Base-by-base conservation (phyloP, 495 filamentous ascomycete genomes). In the Lepidopterella palustris region DNA sequence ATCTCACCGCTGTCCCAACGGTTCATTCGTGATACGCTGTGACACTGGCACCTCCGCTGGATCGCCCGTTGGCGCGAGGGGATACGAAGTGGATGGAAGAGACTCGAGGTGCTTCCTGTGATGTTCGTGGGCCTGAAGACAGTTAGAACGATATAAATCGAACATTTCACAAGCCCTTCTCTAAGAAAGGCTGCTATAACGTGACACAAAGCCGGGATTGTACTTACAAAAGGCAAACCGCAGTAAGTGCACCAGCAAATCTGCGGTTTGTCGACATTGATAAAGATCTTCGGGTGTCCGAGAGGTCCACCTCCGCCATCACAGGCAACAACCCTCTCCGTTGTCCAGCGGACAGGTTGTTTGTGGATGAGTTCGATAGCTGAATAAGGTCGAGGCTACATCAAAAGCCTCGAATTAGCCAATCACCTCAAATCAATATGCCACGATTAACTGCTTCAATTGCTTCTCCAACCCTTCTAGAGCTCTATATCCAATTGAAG, bases 221-320 rank as follows among this genome's bases (percentile, higher is more conserved):
- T 3, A 84, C 92, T 70, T 79, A 97, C 93, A 71, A 86, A 98
- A 64, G 95, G 93, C 65, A 92, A 69, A n/a, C 93, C 93, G 71
- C 93, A 98, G 77, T 98, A 98, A 59, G 79, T 84, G 78, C 93
- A 98, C 69, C 79, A 79, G 69, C 80, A 82, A 70, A 98, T 96
- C 77, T 96, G 84, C 58, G 93, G 87, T 81, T 97, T 97, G 77
- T 98, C 93, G 64, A 88, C 85, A 74, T 98, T 98, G 81, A 98
- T 98, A 73, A 87, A 98, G 73, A 98, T 87, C 70, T 81, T 81
- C 39, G 93, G 93, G 74, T 98, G 93, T 25, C 93, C 93, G 32
- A 88, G 77, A 53, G 92, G 87, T 20, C 93, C 95, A 60, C 93
- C 93, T 55, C 95, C 93, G 56, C 93, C 93, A 70, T 97, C 91